A percentile compares a stretch with the other conserved stretches of the same genome.
These are phyloP conservation scores for Kernera saxatilis DNA, from an alignment of 345 rosid species.

Conservation along the genomic window DNA sequence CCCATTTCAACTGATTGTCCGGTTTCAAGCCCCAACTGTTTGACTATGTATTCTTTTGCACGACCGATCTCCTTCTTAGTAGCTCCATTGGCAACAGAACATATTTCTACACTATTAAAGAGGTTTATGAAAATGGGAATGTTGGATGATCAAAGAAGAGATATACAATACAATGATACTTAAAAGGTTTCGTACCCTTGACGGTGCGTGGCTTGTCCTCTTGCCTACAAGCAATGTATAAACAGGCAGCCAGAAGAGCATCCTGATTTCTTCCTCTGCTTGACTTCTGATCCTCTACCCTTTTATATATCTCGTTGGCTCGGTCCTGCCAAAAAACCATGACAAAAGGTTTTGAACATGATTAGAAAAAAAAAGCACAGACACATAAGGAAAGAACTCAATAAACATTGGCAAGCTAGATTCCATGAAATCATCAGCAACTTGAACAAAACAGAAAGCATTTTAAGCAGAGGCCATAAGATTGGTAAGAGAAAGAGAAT, in stretches of 20 bases:
- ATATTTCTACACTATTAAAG: constrained; percentile 58
- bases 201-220: constrained; percentile 97
- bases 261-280: constrained; percentile 99
- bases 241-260: constrained; percentile 97
- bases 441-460: not conserved
- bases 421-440: not conserved
- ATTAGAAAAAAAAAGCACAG: not conserved
- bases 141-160: constrained; percentile 38
- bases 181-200: constrained; percentile 62
- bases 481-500: not conserved
- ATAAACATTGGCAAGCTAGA: not conserved
- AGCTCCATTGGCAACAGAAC: constrained; percentile 97
- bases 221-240: constrained; percentile 95
- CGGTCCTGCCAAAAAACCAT: constrained; percentile 51
- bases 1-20: constrained; percentile 96
- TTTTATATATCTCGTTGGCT: constrained; percentile 94
- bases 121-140: constrained; percentile 36
- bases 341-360: not conserved
- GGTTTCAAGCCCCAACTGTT: constrained; percentile 84
- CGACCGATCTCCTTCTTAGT: constrained; percentile 97
- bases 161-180: constrained; percentile 30
- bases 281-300: constrained; percentile 96
- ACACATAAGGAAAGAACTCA: not conserved
- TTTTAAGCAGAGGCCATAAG: not conserved
- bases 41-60: constrained; percentile 96